Conservation (phyloP, 2,329 filamentous ascomycete genomes). For the Ophiostoma australiae region DNA sequence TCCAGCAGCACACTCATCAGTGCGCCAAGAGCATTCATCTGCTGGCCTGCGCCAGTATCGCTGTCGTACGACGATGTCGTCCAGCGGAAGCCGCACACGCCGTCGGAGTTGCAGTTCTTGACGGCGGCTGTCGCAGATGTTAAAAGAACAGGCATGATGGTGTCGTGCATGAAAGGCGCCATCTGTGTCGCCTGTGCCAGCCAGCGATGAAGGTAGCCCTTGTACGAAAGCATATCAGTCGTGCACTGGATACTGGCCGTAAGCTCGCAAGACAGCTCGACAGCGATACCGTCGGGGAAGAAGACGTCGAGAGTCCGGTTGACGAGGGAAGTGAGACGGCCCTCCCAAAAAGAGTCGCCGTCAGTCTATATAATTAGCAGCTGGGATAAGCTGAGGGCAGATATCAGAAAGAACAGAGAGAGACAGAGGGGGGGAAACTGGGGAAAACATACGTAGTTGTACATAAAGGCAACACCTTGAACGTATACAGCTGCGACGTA, state of each 20-base stretch:
- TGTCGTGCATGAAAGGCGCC: slow-evolving; percentile 53
- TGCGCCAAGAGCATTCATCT: slow-evolving; percentile 49
- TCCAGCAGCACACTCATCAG: slow-evolving; percentile 43
- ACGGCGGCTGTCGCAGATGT: slow-evolving; percentile 57
- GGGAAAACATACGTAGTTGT: slow-evolving; percentile 49
- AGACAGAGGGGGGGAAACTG: neutral
- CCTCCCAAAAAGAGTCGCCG: slow-evolving; percentile 49
- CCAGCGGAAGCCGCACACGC: slow-evolving; percentile 66
- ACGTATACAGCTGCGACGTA: slow-evolving; percentile 61
- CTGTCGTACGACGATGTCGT: slow-evolving; percentile 39
- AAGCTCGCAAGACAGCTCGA: slow-evolving; percentile 63
- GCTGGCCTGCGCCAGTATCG: slow-evolving; percentile 47
- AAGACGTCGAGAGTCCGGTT: slow-evolving; percentile 47
- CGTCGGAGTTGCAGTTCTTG: slow-evolving; percentile 53
- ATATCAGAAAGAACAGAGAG: neutral
- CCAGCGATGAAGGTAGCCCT: slow-evolving; percentile 65
- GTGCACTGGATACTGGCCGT: slow-evolving; percentile 49
- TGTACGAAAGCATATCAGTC: slow-evolving; percentile 67
- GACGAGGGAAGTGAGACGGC: slow-evolving; percentile 53
- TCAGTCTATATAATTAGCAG: slow-evolving; percentile 42
- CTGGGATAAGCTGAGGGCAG: slow-evolving; percentile 4
- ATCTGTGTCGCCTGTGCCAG: slow-evolving; percentile 56
- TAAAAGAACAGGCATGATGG: slow-evolving; percentile 54
- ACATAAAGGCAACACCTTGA: slow-evolving; percentile 63
- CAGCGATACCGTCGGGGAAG: slow-evolving; percentile 56